Evolutionary conservation across 1,139 yeast species (phyloP), one percentile per base, ranked within the genome.

Genomic region (Yamadazyma dendronema): DNA sequence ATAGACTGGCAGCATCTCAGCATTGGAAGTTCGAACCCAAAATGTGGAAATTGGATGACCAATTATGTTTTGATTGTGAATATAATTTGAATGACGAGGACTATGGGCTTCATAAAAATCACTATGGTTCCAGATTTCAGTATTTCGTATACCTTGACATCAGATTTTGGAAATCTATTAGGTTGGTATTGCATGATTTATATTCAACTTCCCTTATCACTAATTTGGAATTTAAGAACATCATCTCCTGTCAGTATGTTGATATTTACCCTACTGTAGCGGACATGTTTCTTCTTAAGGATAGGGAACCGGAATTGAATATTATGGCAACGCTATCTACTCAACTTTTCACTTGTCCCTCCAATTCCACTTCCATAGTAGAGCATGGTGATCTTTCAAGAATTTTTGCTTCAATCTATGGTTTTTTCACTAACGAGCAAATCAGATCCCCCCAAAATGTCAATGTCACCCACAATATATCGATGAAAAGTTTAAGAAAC

Each of bases 331-430:
- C 81, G 7, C 55, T 92, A 15, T 84, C 96, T 0, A 85, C 96
- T 1, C 97, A 92, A 56, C 65, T 90, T 10, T 89, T 89, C 55
- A 88, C 96, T 2, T 83, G 94, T 34, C 92, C 96, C 0, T 67
- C 83, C 1, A 82, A 84, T 46, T 86, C 96, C 2, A 65, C 90
- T 1, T 65, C 80, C 33, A 78, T 88, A 16, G 74, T 83, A 2
- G 64, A 70, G 31, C 87, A 81, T 53, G 92, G 90, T 21, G 89
- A 84, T 43, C 59, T 86, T 21, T 70, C 85, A 12, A 70, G 83
- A 39, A 75, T 87, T 36, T 64, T 85, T 43, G 81, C 90, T 1
- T 72, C 84, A 9, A 74, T 87, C 13, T 79, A 77, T 53, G 78
- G 82, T 9, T 78, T 81, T 54, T 65, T 85, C 39, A 77, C 95